phyloP scores from a whole-genome alignment of 306 rosid genomes.

The Parietaria judaica region DNA sequence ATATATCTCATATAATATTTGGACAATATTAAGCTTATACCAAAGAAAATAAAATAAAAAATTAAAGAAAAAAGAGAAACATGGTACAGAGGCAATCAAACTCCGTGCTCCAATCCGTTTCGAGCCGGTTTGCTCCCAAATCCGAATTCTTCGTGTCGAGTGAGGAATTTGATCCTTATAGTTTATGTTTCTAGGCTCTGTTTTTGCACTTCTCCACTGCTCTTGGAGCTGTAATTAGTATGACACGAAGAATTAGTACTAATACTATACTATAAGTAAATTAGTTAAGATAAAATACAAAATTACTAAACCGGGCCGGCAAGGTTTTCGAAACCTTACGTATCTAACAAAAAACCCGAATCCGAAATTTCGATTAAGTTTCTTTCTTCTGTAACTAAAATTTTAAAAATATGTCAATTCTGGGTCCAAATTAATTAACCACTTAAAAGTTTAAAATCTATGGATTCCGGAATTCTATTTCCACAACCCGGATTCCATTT shows the following conservation, averaged over 20 bases:
- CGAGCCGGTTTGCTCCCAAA: slow-evolving; percentile 31
- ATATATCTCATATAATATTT: slow-evolving; percentile 25
- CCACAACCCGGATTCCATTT: no score
- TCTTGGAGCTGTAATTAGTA: slow-evolving; percentile 55
- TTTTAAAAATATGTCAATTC: no score
- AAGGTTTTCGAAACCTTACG: no score
- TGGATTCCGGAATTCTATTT: no score
- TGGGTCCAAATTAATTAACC: no score
- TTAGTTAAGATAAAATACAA: no score
- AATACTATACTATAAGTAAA: background rate
- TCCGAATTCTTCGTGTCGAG: slow-evolving; percentile 15
- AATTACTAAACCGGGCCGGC: no score
- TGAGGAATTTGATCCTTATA: background rate
- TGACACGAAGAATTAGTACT: no score
- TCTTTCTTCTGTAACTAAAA: no score
- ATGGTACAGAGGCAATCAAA: slow-evolving; percentile 35
- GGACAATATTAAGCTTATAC: slow-evolving; percentile 22
- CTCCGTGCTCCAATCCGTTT: slow-evolving; percentile 29
- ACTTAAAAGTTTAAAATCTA: no score
- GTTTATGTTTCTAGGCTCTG: slow-evolving; percentile 39
- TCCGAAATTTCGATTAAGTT: no score
- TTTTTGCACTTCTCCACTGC: slow-evolving; percentile 79
- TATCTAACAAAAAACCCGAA: background rate
- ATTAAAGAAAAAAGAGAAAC: slow-evolving; percentile 18
- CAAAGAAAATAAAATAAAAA: slow-evolving; percentile 20